phyloP scores from a whole-genome alignment of 768 basidiomycete species.

The Krasilnikovozyma curviuscula region DNA sequence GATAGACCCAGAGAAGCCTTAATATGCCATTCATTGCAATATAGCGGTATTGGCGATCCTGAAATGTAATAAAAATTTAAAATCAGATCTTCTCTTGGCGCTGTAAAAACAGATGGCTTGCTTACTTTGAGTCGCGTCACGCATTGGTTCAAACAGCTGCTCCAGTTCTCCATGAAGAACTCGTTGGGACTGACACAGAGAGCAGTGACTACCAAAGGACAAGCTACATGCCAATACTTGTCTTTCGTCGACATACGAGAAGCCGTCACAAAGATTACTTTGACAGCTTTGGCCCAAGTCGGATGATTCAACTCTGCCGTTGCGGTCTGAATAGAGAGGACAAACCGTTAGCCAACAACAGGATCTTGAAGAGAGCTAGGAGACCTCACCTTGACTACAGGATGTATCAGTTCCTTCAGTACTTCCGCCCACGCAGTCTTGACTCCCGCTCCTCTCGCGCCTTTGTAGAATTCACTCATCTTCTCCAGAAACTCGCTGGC shows the following conservation, averaged over 20 bases:
- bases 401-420: constrained; percentile 55
- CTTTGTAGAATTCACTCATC: constrained; percentile 60
- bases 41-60: constrained; percentile 59
- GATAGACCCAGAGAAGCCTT: constrained; percentile 77
- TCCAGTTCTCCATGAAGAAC: constrained; percentile 69
- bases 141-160: constrained; percentile 47
- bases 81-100: constrained; percentile 1
- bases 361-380: background rate
- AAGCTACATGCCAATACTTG: constrained; percentile 72
- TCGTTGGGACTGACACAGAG: constrained; percentile 74
- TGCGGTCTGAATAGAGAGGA: constrained; percentile 43
- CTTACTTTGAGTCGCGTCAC: constrained; percentile 61
- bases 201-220: constrained; percentile 60
- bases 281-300: constrained; percentile 79
- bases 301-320: constrained; percentile 93
- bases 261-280: constrained; percentile 45
- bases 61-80: background rate
- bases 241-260: constrained; percentile 39
- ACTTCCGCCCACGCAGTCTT: constrained; percentile 75
- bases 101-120: constrained; percentile 4
- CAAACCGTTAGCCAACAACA: background rate
- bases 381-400: constrained; percentile 55
- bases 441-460: constrained; percentile 61
- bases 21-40: constrained; percentile 62
- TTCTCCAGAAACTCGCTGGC: constrained; percentile 77